Evolutionary conservation across 2,329 filamentous ascomycete genomes (phyloP), one percentile per base, ranked within the genome.

Genomic region (Tolypocladium cylindrosporum): DNA sequence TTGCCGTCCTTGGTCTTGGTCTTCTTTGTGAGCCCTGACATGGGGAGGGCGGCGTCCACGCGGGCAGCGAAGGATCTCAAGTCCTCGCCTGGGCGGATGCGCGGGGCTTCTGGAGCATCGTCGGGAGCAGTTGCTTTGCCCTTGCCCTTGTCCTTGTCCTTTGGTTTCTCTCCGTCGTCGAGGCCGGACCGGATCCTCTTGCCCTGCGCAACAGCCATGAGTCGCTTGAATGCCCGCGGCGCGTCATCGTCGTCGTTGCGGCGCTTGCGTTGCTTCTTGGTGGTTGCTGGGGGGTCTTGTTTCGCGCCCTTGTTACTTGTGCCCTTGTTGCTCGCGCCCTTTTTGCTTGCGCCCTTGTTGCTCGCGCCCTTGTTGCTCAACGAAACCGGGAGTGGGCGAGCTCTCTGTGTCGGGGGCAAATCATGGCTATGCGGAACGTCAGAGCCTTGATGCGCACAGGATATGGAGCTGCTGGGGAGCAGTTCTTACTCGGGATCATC

Each of bases 31-130:
- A 97, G 78, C 0, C 87, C 86, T 9, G 84, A 77, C 0, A 99
- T 75, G 0, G 93, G 93, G 8, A 97, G 78, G 0, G 90, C 86
- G 54, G 90, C 88, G 68, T 97, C 88, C 8, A 99, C 94, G 37
- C 92, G 85, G 13, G 86, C 83, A 9, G 86, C 78, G 69, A 95
- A 99, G 56, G 95, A 89, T 5, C 87, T 84, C 67, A 97, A 77
- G 55, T 84, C 84, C 72, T 99, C 94, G 55, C 91, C 90, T 0
- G 92, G 91, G 19, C 84, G 81, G 62, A 97, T 97, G 54, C 83
- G 89, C 0, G 85, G 86, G 3, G 79, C 67, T 34, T 78, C 73
- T 4, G 65, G 43, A 8, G 65, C 63, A 4, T 63, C 69, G 6
- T 63, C 58, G 11, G 61, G 57, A 3, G 43, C 52, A 10, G 27